A percentile compares a stretch with the other conserved stretches of the same genome.
phyloP scores from a whole-genome alignment of 768 basidiomycete species.

The Leucosporidium yakuticum region DNA sequence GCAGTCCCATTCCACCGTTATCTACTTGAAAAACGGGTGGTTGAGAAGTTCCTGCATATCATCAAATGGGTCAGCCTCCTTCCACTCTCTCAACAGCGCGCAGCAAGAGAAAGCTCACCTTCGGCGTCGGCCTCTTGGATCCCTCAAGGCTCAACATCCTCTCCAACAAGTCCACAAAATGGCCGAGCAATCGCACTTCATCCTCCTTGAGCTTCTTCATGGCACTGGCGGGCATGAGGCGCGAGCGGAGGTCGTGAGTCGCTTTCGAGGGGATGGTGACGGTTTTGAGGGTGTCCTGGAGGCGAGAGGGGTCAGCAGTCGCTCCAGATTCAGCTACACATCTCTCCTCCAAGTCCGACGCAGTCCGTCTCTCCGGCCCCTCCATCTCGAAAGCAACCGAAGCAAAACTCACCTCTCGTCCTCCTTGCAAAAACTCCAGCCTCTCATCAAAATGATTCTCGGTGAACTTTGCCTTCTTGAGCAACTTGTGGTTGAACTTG shows the following conservation, averaged over 20 bases:
- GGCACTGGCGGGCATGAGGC: slow-evolving; percentile 71
- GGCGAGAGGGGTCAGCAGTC: too few species aligned
- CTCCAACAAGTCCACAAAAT: slow-evolving; percentile 85
- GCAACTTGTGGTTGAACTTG: slow-evolving; percentile 83
- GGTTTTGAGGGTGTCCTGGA: slow-evolving; percentile 72
- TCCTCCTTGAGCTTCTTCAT: slow-evolving; percentile 75
- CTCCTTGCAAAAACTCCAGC: slow-evolving; percentile 71
- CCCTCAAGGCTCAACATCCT: slow-evolving; percentile 86
- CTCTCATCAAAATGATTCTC: slow-evolving; percentile 89
- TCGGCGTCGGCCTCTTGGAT: slow-evolving; percentile 74
- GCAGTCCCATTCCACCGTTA: too few species aligned
- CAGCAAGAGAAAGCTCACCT: slow-evolving; percentile 45
- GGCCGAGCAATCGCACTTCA: slow-evolving; percentile 67
- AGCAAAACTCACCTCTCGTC: slow-evolving; percentile 66
- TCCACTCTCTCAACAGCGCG: background rate
- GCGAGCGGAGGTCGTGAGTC: slow-evolving; percentile 67
- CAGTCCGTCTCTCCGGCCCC: too few species aligned
- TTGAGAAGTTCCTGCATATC: slow-evolving; percentile 24
- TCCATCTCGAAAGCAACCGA: background rate
- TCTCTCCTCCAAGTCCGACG: too few species aligned
- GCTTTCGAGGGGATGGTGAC: slow-evolving; percentile 73
- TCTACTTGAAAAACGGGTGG: slow-evolving; percentile 26
- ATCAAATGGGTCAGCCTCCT: background rate
- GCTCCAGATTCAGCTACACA: background rate
- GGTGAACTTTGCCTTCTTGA: slow-evolving; percentile 89